Base-by-base conservation (phyloP, 352 stramenopile genomes). In the Globisporangium uncinulatum region DNA sequence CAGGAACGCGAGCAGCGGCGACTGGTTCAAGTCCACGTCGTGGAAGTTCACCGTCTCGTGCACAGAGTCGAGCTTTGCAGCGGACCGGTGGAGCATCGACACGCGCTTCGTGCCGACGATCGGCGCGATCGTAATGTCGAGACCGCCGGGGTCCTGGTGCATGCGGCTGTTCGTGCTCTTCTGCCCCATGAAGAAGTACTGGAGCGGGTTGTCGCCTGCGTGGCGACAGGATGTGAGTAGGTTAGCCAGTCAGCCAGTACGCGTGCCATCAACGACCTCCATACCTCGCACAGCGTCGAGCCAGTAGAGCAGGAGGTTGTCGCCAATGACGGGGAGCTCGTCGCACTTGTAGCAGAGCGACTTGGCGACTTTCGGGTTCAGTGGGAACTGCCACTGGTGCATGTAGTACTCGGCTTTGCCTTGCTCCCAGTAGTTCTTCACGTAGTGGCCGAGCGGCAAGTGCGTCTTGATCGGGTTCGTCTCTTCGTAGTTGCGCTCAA, bases 111-210 rank as follows among this genome's bases (percentile, higher is more conserved):
- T 86, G 19, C 80, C 82, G 34, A 97, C 79, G 58, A 98, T 96
- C n/a, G 92, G 92, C 34, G 92, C 84, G 63, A 98, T 98, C 7
- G 86, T 89, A 62, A 98, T 97, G 49, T 85, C 87, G 6, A 98
- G 75, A 36, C 93, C 93, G 46, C 93, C 93, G 0, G 72, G 75
- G 68, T 98, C 93, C 39, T 82, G 75, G 65, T 98, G 93, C 61
- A 98, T 87, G 29, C 90, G 87, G 34, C 83, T 97, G 42, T 80
- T 82, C 4, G 92, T 98, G 48, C 82, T 89, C 54, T 82, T 75
- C 41, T 87, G 77, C 5, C 93, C 93, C 93, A 98, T 98, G 65
- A 98, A 98, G 31, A 98, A 71, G 56, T 98, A 98, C 63, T 98
- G 93, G 21, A 97, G 69, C 5, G 92, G 91, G 63, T 92, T 97